Percentiles rank a stretch among this genome's conserved stretches.
These are phyloP conservation scores for Isoetes taiwanensis DNA, from an alignment of 75 land plant species.

Conservation along the genomic window DNA sequence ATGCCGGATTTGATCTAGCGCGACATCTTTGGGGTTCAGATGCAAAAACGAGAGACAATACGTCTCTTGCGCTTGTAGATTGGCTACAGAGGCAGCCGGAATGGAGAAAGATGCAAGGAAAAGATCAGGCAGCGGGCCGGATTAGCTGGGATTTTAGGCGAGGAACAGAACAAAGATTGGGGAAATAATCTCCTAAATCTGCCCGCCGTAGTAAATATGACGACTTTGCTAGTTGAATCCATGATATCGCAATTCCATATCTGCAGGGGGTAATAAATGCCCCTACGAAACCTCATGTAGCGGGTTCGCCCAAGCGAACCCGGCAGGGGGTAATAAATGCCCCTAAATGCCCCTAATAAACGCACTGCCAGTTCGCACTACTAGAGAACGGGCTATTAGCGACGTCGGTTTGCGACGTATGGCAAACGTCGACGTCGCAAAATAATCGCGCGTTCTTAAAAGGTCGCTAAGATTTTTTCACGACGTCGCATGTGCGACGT, in stretches of 20 bases:
- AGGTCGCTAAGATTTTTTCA: too few species aligned
- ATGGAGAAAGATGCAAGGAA: conserved; percentile 62
- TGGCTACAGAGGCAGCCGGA: conserved; percentile 70
- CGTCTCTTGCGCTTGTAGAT: conserved; percentile 44
- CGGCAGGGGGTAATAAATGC: too few species aligned
- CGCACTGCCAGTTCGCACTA: too few species aligned
- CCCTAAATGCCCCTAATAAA: too few species aligned
- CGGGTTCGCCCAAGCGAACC: too few species aligned
- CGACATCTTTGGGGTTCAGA: conserved; percentile 48
- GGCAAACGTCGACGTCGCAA: too few species aligned
- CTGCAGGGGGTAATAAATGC: too few species aligned
- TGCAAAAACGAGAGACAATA: conserved; percentile 50
- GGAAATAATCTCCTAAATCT: conserved; percentile 86
- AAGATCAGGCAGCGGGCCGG: conserved; percentile 88
- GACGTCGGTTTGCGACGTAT: too few species aligned
- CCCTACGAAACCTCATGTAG: too few species aligned
- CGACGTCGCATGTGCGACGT: too few species aligned
- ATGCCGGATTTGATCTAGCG: conserved; percentile 37
- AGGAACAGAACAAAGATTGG: conserved; percentile 70
- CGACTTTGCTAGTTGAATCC: conserved; percentile 78
- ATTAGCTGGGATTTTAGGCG: conserved; percentile 98
- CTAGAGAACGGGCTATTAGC: too few species aligned
- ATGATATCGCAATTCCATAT: conserved; percentile 89
- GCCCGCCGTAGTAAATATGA: conserved; percentile 79
- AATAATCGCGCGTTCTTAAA: too few species aligned